Evolutionary conservation across 2,329 filamentous ascomycete species (phyloP), one percentile per base, ranked within the genome.

Genomic region (Arthrobotrys sinensis): DNA sequence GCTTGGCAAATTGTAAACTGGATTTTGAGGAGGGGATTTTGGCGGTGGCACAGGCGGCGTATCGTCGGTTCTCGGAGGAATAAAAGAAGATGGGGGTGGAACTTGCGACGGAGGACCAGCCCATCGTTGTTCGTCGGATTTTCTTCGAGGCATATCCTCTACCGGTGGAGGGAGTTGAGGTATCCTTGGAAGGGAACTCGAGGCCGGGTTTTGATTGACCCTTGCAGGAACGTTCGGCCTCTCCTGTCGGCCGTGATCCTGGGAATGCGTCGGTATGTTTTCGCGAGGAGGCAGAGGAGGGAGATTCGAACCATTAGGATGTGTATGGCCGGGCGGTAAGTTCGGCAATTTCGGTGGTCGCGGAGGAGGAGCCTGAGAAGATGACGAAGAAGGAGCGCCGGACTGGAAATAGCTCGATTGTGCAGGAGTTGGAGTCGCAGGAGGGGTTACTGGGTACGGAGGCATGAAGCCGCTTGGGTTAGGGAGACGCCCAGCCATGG

Each of bases 371-470:
- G 53, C 36, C 16, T 40, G 40, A 14, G 50, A 63, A n/a, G 48
- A 67, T 12, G 66, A 34, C 4, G 71, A 63, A 1, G 63, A 46
- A 28, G 53, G 5, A 7, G 36, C 36, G 21, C 45, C 57, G 1
- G 62, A 21, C 19, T 72, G 68, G 63, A 77, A 77, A 46, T 79
- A 79, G 24, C 34, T 63, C 36, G 68, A 36, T 50, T 79, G 63
- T 34, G 75, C 34, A 6, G 67, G 76, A 24, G 32, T 55, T 10
- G 76, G 76, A 24, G 67, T 73, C 28, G 76, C 76, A 50, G 76
- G 76, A 79, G 76, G 76, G 21, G 76, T 79, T 16, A 79, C 76
- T 38, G 76, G 76, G 46, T 79, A 79, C 5, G 76, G 76, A 28
- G 76, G 76, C 28, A 69, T 28, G 53, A 71, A 71, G 72, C 72